These are phyloP conservation scores for Nyctanthes arbortristis DNA, from an alignment of 257 asterid genomes.

Conservation along the genomic window DNA sequence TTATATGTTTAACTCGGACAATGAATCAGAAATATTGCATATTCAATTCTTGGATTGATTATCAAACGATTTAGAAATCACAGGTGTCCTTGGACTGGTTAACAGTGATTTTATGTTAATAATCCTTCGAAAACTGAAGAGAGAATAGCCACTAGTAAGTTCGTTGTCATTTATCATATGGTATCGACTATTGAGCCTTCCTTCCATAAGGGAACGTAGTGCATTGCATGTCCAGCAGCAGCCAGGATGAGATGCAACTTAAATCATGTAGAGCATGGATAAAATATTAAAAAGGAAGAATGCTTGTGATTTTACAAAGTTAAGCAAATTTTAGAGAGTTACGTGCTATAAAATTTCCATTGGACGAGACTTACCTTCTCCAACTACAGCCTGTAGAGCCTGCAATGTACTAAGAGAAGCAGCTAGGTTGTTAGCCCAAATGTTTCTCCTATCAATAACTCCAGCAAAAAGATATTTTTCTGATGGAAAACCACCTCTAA, in stretches of 20 bases:
- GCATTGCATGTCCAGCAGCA: not conserved
- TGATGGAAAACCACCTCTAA: conserved; percentile 64
- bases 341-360: not conserved
- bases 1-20: no score
- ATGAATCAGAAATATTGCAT: not conserved
- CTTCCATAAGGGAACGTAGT: not conserved
- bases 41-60: not conserved
- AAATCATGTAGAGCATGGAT: not conserved
- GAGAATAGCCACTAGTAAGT: not conserved
- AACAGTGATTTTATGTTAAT: not conserved
- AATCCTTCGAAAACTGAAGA: not conserved
- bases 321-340: not conserved
- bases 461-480: conserved; percentile 82
- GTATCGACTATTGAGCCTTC: not conserved
- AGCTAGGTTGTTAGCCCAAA: conserved; percentile 84
- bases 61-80: not conserved
- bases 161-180: not conserved
- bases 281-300: not conserved
- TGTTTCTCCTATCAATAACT: conserved; percentile 85
- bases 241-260: not conserved
- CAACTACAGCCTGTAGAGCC: conserved; percentile 61
- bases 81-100: not conserved
- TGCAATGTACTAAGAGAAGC: conserved; percentile 59
- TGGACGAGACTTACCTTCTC: conserved; percentile 49
- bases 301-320: not conserved